Evolutionary conservation across 768 basidiomycete species (phyloP).

Genomic region (Mycena filopes): DNA sequence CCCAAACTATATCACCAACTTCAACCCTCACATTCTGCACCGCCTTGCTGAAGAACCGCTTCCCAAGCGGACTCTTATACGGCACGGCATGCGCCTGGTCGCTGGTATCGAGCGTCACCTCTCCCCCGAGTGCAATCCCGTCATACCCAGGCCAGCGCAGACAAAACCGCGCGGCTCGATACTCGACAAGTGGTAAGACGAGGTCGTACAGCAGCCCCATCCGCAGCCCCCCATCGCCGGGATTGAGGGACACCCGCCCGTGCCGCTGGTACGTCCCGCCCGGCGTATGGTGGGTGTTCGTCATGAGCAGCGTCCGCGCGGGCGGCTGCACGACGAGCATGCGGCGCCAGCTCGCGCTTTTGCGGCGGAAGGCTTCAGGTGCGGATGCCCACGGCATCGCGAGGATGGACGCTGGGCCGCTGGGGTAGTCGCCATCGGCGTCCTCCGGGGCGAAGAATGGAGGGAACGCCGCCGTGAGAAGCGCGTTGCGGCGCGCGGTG

Average conservation of each 20-base stretch:
- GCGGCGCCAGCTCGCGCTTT: conserved; percentile 3
- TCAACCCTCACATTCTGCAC: too few species aligned
- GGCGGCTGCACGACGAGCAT: conserved; percentile 8
- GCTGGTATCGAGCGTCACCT: too few species aligned
- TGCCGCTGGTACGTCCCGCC: too few species aligned
- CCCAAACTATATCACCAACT: too few species aligned
- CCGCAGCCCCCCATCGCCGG: neutral
- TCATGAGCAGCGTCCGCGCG: neutral
- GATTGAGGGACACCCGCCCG: too few species aligned
- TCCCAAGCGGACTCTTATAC: too few species aligned
- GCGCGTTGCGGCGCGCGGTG: neutral
- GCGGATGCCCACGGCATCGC: neutral
- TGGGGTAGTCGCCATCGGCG: neutral
- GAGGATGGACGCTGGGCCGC: neutral
- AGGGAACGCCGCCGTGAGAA: neutral
- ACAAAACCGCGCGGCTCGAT: too few species aligned
- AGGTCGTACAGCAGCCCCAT: neutral
- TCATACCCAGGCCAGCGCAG: too few species aligned
- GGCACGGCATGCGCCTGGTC: too few species aligned
- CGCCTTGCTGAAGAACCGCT: too few species aligned
- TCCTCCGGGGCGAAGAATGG: neutral
- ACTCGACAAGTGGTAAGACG: neutral
- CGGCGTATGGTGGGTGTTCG: neutral
- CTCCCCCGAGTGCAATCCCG: too few species aligned
- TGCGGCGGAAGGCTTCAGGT: neutral